phyloP scores from a whole-genome alignment of 805 yeast genomes.

The Yarrowia keelungensis region DNA sequence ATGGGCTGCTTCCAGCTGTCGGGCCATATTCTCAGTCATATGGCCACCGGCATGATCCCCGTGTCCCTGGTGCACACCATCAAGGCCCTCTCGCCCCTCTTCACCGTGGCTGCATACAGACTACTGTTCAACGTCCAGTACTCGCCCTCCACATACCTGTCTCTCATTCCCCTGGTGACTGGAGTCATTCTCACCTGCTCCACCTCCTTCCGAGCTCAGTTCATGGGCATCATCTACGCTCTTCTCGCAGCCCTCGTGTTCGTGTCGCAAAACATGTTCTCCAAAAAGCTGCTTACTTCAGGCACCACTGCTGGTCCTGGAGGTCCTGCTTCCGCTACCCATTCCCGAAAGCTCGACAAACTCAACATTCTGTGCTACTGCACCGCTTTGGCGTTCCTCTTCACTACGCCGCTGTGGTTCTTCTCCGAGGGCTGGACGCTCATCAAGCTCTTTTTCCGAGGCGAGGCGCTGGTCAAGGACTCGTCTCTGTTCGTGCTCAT shows the following conservation, averaged over 20 bases:
- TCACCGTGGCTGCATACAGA: conserved; percentile 83
- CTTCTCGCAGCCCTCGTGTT: conserved; percentile 72
- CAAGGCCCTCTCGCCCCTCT: conserved; percentile 87
- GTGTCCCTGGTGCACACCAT: conserved; percentile 95
- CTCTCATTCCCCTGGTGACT: conserved; percentile 75
- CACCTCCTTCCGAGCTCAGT: conserved; percentile 54
- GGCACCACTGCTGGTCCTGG: conserved; percentile 40
- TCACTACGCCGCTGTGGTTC: conserved; percentile 78
- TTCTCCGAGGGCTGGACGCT: conserved; percentile 59
- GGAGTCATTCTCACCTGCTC: conserved; percentile 79
- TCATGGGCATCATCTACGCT: conserved; percentile 73
- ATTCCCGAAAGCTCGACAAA: conserved; percentile 68
- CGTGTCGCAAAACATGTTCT: conserved; percentile 86
- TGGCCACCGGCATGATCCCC: conserved; percentile 89
- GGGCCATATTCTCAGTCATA: conserved; percentile 90
- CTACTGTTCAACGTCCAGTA: conserved; percentile 65
- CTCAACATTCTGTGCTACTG: conserved; percentile 81
- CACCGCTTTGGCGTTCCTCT: conserved; percentile 70
- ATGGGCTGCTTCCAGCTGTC: conserved; percentile 94
- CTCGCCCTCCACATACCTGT: conserved; percentile 70
- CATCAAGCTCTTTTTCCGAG: conserved; percentile 39
- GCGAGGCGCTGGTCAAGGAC: conserved; percentile 27
- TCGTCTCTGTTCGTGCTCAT: conserved; percentile 20
- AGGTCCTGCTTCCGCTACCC: conserved; percentile 29
- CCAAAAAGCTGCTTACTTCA: conserved; percentile 74